Conservation (phyloP, 1,284 basidiomycete genomes). For the Ganoderma resinaceum region DNA sequence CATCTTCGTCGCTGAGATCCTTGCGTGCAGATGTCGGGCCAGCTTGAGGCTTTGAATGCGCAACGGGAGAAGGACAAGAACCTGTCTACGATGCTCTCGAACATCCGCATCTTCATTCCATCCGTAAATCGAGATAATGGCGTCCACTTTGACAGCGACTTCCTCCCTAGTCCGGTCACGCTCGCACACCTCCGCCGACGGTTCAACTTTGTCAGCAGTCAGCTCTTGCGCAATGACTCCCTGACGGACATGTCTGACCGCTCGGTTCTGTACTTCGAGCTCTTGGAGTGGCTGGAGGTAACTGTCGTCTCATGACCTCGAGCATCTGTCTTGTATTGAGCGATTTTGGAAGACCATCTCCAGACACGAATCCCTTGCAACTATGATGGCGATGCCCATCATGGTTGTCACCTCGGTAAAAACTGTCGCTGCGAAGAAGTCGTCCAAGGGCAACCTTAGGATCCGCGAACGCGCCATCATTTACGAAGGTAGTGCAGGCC, state of each 20-base stretch:
- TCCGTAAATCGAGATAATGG: slow-evolving; percentile 76
- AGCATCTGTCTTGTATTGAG: slow-evolving; percentile 9
- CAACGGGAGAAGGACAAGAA: slow-evolving; percentile 77
- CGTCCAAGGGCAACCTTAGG: slow-evolving; percentile 48
- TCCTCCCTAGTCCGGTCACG: slow-evolving; percentile 87
- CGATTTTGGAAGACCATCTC: slow-evolving; percentile 74
- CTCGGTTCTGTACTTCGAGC: slow-evolving; percentile 83
- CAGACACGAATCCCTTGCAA: slow-evolving; percentile 87
- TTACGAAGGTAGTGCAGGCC: slow-evolving; percentile 89
- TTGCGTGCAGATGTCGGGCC: slow-evolving; percentile 70
- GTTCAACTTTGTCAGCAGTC: slow-evolving; percentile 86
- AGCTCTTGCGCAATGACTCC: slow-evolving; percentile 88
- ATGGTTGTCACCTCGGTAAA: slow-evolving; percentile 83
- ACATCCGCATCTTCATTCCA: slow-evolving; percentile 82
- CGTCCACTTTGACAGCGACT: slow-evolving; percentile 77
- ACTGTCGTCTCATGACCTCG: slow-evolving; percentile 12
- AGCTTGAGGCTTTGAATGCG: slow-evolving; percentile 73
- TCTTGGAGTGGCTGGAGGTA: slow-evolving; percentile 92
- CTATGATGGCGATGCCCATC: slow-evolving; percentile 96
- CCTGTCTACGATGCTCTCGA: slow-evolving; percentile 69
- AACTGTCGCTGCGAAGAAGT: slow-evolving; percentile 60
- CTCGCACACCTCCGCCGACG: slow-evolving; percentile 88
- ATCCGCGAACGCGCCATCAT: slow-evolving; percentile 79
- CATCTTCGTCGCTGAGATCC: slow-evolving; percentile 16
- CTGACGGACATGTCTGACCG: slow-evolving; percentile 92